Conservation (phyloP, 129 eudicot genomes). For the Oenanthe sinensis region DNA sequence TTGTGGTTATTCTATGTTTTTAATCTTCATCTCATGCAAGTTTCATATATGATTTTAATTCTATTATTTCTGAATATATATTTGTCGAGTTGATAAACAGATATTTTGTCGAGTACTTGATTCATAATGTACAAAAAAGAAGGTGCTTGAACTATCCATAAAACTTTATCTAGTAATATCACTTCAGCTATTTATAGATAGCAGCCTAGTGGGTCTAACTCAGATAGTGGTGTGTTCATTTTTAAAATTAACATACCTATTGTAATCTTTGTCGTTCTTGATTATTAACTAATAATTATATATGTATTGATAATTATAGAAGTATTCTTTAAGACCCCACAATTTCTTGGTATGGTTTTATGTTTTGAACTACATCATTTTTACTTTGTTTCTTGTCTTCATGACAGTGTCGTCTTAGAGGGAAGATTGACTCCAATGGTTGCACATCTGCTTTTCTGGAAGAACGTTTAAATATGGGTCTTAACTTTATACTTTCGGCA, state of each 20-base stretch:
- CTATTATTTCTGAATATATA: background rate
- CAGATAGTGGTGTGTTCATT: background rate
- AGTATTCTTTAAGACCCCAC: background rate
- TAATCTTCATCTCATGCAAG: background rate
- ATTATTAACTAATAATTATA: background rate
- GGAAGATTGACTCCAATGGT: constrained; percentile 87
- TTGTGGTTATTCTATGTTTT: background rate
- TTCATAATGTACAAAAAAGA: background rate
- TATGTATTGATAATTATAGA: background rate
- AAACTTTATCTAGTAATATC: background rate
- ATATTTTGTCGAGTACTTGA: background rate
- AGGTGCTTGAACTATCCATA: background rate
- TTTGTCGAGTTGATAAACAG: background rate
- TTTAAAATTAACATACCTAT: background rate
- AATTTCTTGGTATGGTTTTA: background rate
- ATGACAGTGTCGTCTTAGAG: constrained; percentile 79
- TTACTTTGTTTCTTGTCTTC: background rate
- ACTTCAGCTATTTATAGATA: background rate
- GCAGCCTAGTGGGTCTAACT: background rate
- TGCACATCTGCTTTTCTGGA: constrained; percentile 70
- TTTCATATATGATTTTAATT: background rate
- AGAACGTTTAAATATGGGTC: constrained; percentile 73
- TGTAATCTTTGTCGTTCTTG: background rate
- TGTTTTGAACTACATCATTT: background rate
- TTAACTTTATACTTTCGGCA: constrained; percentile 69